Conservation (phyloP, 2,329 filamentous ascomycete species). For the Claviceps sp. region DNA sequence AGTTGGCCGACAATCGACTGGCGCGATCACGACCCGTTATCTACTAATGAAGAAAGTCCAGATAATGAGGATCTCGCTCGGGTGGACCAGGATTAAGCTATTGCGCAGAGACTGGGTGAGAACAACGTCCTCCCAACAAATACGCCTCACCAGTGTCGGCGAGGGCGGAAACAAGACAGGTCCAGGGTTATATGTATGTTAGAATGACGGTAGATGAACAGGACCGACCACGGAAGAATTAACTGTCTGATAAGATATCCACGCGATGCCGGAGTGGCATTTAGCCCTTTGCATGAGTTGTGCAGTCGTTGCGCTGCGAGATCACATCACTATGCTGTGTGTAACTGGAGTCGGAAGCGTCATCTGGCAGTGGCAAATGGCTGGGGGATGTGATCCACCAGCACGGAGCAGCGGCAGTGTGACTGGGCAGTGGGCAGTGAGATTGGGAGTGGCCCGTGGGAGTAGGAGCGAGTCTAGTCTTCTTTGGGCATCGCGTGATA, state of each 20-base stretch:
- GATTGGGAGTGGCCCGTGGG: neutral
- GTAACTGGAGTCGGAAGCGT: neutral
- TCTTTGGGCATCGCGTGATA: neutral
- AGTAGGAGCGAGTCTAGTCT: neutral
- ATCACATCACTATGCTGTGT: neutral
- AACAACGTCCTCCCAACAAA: neutral
- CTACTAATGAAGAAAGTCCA: neutral
- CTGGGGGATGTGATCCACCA: neutral
- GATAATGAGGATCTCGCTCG: neutral
- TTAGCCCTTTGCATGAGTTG: neutral
- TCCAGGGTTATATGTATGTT: neutral
- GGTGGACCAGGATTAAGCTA: neutral
- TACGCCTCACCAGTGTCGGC: neutral
- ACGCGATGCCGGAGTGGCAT: neutral
- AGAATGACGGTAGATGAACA: neutral
- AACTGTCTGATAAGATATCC: neutral
- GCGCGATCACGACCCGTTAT: neutral
- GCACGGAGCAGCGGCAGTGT: neutral
- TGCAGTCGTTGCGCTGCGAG: neutral
- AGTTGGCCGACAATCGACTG: too few relatives aligned
- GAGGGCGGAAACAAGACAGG: neutral
- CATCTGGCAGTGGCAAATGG: slow-evolving; percentile 1
- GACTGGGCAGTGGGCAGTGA: neutral
- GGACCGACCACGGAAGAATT: neutral
- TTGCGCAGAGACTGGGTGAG: neutral